Base-by-base conservation (phyloP, 2,329 filamentous ascomycete genomes). In the Fusarium setosum region DNA sequence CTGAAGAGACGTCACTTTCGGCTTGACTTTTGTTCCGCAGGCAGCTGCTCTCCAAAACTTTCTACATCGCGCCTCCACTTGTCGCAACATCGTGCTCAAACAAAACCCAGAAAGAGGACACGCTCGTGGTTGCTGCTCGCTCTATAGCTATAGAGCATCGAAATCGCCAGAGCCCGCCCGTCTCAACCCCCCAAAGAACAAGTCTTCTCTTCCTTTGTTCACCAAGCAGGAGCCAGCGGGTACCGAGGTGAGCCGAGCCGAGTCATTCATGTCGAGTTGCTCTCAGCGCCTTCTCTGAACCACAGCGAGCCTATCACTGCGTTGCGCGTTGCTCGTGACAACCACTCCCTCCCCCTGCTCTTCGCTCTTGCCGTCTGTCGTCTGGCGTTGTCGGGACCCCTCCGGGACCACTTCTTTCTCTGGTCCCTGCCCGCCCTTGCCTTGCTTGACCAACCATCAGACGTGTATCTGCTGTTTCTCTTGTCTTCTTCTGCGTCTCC, bases 181-280 rank as follows among this genome's bases (percentile, higher is more conserved):
- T 56, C 45, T 32, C 31, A 23, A 32, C 20, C 59, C 60, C 45
- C 53, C 41, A 60, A 57, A 40, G 52, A 59, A 53, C 32, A 38
- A 68, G 48, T 54, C 52, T 31, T 49, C 23, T 54, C 52, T 31
- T 49, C 23, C 21, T 48, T 56, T 38, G 52, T 49, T 41, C 51
- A 34, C 42, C 56, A 45, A 48, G 45, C 38, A 55, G 58, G 67
- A 65, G 67, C 61, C 61, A 69, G 65, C 68, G 62, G 62, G 67
- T 71, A 71, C 67, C 58, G 72, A 68, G 65, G 65, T 68, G 65
- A 76, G 74, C 74, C 74, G 70, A 75, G 73, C 69, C 65, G 64
- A 72, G 67, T 71, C 63, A 72, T 74, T 74, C 72, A 74, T 72
- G 60, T 72, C 72, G 65, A 73, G 65, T 72, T 71, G 62, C 66